Evolutionary conservation across 495 filamentous ascomycete genomes (phyloP).

Genomic region (Penicillium verhagenii): DNA sequence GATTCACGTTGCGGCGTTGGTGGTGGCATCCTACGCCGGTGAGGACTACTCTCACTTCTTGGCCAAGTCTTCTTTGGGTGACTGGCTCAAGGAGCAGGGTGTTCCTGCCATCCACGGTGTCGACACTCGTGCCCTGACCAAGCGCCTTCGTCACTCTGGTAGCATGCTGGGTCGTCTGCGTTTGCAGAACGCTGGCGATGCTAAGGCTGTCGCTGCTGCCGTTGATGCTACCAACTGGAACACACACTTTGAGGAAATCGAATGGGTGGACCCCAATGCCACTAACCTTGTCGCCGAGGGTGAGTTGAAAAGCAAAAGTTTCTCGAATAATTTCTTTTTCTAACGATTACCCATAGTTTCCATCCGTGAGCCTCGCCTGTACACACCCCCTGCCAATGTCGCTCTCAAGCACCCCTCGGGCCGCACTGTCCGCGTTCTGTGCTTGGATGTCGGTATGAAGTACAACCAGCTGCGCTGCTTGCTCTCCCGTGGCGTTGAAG

Average conservation of each 20-base stretch:
- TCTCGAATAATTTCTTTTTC: neutral
- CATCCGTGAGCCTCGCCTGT: slow-evolving; percentile 76
- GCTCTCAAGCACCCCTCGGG: slow-evolving; percentile 84
- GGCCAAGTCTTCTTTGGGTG: slow-evolving; percentile 80
- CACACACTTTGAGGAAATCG: slow-evolving; percentile 67
- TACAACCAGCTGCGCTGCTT: slow-evolving; percentile 96
- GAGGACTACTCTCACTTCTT: slow-evolving; percentile 95
- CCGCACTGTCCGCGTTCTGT: slow-evolving; percentile 78
- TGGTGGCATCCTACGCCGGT: slow-evolving; percentile 86
- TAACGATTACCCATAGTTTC: slow-evolving; percentile 61
- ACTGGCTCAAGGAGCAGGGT: slow-evolving; percentile 93
- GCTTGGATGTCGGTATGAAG: slow-evolving; percentile 94
- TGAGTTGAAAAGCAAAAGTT: slow-evolving; percentile 46
- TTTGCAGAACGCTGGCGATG: slow-evolving; percentile 57
- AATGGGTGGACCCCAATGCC: slow-evolving; percentile 88
- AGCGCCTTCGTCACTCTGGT: slow-evolving; percentile 87
- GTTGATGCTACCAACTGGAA: slow-evolving; percentile 55
- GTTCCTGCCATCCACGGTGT: slow-evolving; percentile 96
- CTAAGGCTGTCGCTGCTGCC: slow-evolving; percentile 48
- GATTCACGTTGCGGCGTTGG: slow-evolving; percentile 89
- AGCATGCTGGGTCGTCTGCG: slow-evolving; percentile 95
- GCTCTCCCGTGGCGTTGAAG: slow-evolving; percentile 86
- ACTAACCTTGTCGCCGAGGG: slow-evolving; percentile 92
- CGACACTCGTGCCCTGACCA: slow-evolving; percentile 90
- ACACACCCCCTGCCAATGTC: slow-evolving; percentile 62